A percentile compares a stretch with the other conserved stretches of the same genome.
Evolutionary conservation across 306 rosid genomes (phyloP).

Genomic region (Castanea mollissima): DNA sequence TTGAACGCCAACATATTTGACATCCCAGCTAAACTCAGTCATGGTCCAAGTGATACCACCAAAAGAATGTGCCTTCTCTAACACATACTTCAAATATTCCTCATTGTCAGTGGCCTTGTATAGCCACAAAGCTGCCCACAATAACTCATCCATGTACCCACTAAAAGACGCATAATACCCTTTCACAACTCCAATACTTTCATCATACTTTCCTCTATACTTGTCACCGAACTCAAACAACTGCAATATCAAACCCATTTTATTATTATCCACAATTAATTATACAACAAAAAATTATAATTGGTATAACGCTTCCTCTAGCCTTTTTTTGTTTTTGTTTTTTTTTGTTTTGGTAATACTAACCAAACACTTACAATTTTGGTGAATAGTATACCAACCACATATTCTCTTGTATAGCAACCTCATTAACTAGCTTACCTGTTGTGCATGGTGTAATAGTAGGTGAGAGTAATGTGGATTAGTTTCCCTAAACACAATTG

Average conservation of each 20-base stretch:
- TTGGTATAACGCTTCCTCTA: background rate
- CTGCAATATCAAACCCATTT: constrained; percentile 36
- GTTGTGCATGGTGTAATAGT: constrained; percentile 73
- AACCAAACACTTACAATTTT: background rate
- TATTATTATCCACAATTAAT: background rate
- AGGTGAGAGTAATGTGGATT: constrained; percentile 76
- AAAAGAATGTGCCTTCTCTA: constrained; percentile 51
- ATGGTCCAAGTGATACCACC: constrained; percentile 85
- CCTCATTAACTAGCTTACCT: constrained; percentile 41
- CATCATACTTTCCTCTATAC: constrained; percentile 71
- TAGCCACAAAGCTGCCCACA: constrained; percentile 86
- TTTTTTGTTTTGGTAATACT: background rate
- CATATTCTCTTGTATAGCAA: background rate
- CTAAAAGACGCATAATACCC: constrained; percentile 70
- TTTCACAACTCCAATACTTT: constrained; percentile 58
- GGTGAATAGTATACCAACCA: constrained; percentile 18
- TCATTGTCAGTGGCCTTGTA: constrained; percentile 60
- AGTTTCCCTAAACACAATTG: constrained; percentile 64
- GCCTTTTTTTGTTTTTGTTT: too few species aligned
- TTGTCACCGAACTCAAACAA: constrained; percentile 82
- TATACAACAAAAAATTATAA: background rate
- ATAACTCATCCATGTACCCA: constrained; percentile 85
- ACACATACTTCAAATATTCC: constrained; percentile 46
- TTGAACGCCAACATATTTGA: constrained; percentile 72
- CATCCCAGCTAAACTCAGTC: constrained; percentile 82